These are phyloP conservation scores for Phytopythium mirpurense DNA, from an alignment of 352 stramenopile genomes.

Conservation along the genomic window DNA sequence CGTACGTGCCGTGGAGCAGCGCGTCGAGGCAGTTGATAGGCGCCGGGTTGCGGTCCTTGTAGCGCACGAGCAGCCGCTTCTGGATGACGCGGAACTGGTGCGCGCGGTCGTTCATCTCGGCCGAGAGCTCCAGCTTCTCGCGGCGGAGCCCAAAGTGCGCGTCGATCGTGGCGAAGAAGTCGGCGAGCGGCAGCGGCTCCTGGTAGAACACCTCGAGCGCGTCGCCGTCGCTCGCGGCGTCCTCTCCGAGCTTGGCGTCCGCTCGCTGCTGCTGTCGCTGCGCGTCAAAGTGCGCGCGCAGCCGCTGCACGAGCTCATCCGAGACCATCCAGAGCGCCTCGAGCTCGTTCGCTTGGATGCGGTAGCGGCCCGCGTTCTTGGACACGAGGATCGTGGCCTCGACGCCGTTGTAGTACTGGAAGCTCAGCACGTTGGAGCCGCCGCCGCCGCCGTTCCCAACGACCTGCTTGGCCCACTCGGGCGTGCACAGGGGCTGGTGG, in stretches of 20 bases:
- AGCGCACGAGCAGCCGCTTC: conserved; percentile 87
- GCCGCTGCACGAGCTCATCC: conserved; percentile 62
- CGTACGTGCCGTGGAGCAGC: conserved; percentile 83
- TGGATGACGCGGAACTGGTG: conserved; percentile 89
- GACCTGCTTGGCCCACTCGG: conserved; percentile 69
- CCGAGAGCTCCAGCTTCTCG: conserved; percentile 52
- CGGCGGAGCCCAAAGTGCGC: conserved; percentile 72
- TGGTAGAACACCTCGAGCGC: conserved; percentile 68
- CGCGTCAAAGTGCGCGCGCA: conserved; percentile 44
- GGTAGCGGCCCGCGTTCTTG: conserved; percentile 86
- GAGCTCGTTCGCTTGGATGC: conserved; percentile 83
- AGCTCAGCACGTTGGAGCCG: conserved; percentile 77
- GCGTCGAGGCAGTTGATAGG: conserved; percentile 79
- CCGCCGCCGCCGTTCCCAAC: conserved; percentile 30
- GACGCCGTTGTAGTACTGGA: conserved; percentile 86
- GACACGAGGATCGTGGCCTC: conserved; percentile 86
- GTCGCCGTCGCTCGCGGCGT: conserved; percentile 11
- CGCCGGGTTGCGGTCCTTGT: conserved; percentile 85
- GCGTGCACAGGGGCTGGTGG: conserved; percentile 60
- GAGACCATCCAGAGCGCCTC: conserved; percentile 77
- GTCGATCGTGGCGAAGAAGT: conserved; percentile 88
- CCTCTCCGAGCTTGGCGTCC: conserved; percentile 7
- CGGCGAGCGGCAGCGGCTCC: conserved; percentile 76
- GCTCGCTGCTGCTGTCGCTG: conserved; percentile 5
- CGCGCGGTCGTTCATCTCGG: conserved; percentile 76